Evolutionary conservation across 2,329 filamentous ascomycete genomes (phyloP).

Genomic region (Pseudocercospora musae): DNA sequence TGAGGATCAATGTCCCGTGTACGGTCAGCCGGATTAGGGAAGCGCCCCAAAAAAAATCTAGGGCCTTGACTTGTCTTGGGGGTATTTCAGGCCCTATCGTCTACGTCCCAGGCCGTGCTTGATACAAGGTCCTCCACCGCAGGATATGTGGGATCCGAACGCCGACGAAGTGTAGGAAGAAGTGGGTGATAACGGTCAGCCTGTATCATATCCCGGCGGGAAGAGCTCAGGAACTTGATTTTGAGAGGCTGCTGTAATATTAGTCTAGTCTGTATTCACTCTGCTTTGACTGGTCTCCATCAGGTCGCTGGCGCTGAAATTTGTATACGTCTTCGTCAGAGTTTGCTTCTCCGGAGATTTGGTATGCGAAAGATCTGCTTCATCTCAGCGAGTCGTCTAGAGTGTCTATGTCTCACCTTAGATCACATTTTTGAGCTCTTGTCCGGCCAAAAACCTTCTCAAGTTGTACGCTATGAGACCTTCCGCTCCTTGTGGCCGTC

Average conservation of each 20-base stretch:
- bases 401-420: background rate
- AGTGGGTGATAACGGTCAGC: background rate
- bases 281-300: background rate
- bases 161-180: background rate
- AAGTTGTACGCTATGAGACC: slow-evolving; percentile 60
- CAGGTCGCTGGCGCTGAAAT: background rate
- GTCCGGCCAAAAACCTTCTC: slow-evolving; percentile 57
- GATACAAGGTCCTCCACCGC: background rate
- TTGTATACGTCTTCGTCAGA: background rate
- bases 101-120: background rate
- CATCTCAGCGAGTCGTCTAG: background rate
- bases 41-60: too few relatives aligned
- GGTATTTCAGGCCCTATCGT: too few relatives aligned
- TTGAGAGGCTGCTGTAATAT: background rate
- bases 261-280: background rate
- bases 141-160: background rate
- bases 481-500: slow-evolving; percentile 59
- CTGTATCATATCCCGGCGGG: too few relatives aligned
- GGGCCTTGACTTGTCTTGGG: too few relatives aligned
- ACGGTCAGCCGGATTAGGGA: too few relatives aligned
- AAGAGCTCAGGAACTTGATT: too few relatives aligned
- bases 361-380: background rate
- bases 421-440: slow-evolving; percentile 57
- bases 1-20: background rate
- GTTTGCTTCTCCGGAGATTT: background rate